Percentiles rank a stretch among this genome's conserved stretches.
Conservation (phyloP, 495 filamentous ascomycete species). For the Neurospora cerealis region DNA sequence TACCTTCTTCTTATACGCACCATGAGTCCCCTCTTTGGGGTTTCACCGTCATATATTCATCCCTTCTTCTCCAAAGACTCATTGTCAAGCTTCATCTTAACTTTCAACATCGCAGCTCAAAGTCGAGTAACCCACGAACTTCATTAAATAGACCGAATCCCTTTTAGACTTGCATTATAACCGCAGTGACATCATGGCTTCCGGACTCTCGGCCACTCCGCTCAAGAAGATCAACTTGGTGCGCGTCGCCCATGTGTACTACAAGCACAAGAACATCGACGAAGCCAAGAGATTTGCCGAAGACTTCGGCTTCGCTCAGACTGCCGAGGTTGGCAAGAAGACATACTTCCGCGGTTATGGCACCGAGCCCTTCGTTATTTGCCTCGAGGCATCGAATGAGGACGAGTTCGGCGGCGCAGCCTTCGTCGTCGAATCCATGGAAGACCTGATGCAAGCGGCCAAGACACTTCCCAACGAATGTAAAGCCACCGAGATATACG, state of each 20-base stretch:
- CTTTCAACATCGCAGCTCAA: neutral
- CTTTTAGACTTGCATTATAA: neutral
- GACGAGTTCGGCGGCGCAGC: slow-evolving; percentile 43
- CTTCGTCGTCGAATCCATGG: slow-evolving; percentile 46
- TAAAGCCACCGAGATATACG: slow-evolving; percentile 37
- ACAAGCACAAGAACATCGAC: slow-evolving; percentile 42
- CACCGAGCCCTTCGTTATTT: slow-evolving; percentile 48
- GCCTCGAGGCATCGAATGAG: slow-evolving; percentile 36
- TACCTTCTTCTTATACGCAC: neutral
- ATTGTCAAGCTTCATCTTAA: neutral
- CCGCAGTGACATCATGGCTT: slow-evolving; percentile 13
- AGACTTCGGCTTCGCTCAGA: slow-evolving; percentile 49
- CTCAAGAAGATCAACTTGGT: slow-evolving; percentile 40
- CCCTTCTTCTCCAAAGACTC: neutral
- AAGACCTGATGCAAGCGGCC: slow-evolving; percentile 41
- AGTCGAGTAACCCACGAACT: neutral
- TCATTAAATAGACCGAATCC: neutral
- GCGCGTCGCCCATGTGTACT: slow-evolving; percentile 48
- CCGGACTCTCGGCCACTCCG: slow-evolving; percentile 14
- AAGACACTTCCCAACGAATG: slow-evolving; percentile 31
- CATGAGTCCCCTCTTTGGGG: neutral
- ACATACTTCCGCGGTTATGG: slow-evolving; percentile 53
- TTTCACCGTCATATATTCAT: neutral
- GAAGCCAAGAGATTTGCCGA: slow-evolving; percentile 37
- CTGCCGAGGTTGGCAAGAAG: slow-evolving; percentile 32